Evolutionary conservation across 1,139 yeast genomes (phyloP), one percentile per base, ranked within the genome.

Genomic region (Torulaspora globosa): DNA sequence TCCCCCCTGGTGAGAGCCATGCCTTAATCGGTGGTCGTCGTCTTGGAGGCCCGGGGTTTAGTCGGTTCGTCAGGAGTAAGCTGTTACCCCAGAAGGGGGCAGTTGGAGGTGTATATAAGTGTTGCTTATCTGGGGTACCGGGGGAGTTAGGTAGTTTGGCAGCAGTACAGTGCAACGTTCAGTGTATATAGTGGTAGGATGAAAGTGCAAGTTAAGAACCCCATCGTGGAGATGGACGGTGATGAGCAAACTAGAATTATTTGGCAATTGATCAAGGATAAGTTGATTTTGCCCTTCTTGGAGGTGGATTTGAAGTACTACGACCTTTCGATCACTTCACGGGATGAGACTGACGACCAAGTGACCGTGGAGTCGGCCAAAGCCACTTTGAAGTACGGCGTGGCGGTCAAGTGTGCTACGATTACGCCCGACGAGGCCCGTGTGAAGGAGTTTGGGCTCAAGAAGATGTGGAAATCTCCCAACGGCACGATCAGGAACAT

Each of bases 371-470:
- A 90, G 54, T 88, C 96, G 6, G 97, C 97, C 30, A 74, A 84
- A 52, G 97, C 97, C 45, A 89, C 87, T 60, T 75, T 81, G 67
- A 76, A 89, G 71, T 83, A 87, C 67, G 87, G 89, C 47, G 97
- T 90, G 41, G 97, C 95, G 50, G 84, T 90, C 62, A 90, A 90
- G 73, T 90, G 97, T 73, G 97, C 97, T 43, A 90, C 97, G 47
- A 90, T 90, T 68, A 90, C 97, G n/a, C 97, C 97, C 7, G 97
- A 90, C 67, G 97, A 90, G 73, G 90, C 85, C 36, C 80, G 97
- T 60, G 97, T 90, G 46, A 72, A 86, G 69, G 97, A 90, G 71
- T 90, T 88, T 68, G 72, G 76, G 52, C 78, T 90, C 69, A 89
- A 89, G 72, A 84, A 89, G 70, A 90, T 90, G 97, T 90, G 97